These are phyloP conservation scores for Arthrobotrys pseudoclavata DNA, from an alignment of 2,329 filamentous ascomycete genomes.

Conservation along the genomic window DNA sequence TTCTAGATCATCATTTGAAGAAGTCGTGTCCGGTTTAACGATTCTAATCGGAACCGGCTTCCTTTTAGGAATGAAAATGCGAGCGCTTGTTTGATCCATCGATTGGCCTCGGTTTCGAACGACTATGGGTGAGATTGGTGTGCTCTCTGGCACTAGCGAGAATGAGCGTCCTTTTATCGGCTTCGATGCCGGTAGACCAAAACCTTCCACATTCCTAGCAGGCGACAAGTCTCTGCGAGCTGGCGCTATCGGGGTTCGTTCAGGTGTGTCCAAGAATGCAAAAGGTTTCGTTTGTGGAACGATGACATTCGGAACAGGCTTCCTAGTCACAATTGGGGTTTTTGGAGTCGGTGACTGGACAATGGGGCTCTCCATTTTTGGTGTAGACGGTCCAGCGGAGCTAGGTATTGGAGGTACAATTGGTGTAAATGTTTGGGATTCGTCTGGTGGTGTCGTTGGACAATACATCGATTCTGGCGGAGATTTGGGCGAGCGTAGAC, in stretches of 20 bases:
- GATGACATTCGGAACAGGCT: constrained; percentile 49
- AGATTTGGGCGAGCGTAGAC: constrained; percentile 53
- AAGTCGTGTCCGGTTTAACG: constrained; percentile 1
- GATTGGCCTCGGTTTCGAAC: constrained; percentile 52
- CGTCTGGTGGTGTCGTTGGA: constrained; percentile 55
- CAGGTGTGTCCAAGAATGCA: constrained; percentile 53
- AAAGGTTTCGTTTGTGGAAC: constrained; percentile 56
- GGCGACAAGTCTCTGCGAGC: constrained; percentile 54
- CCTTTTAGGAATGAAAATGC: constrained; percentile 51
- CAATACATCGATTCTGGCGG: constrained; percentile 45
- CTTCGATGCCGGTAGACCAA: constrained; percentile 51
- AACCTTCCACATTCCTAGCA: constrained; percentile 38
- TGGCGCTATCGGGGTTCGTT: constrained; percentile 46
- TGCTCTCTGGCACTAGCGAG: constrained; percentile 54
- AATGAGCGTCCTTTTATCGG: constrained; percentile 53
- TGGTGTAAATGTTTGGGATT: constrained; percentile 37
- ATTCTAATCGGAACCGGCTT: constrained; percentile 52
- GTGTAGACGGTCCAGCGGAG: constrained; percentile 44
- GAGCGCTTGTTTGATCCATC: constrained; percentile 48
- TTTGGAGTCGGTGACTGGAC: constrained; percentile 47
- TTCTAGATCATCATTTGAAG: constrained; percentile 45
- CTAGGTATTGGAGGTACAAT: constrained; percentile 4
- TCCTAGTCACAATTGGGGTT: constrained; percentile 45
- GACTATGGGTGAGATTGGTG: constrained; percentile 47
- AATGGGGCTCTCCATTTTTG: constrained; percentile 35